These are phyloP conservation scores for Trichoderma afroharzianum DNA, from an alignment of 2,329 filamentous ascomycete genomes.

Conservation along the genomic window DNA sequence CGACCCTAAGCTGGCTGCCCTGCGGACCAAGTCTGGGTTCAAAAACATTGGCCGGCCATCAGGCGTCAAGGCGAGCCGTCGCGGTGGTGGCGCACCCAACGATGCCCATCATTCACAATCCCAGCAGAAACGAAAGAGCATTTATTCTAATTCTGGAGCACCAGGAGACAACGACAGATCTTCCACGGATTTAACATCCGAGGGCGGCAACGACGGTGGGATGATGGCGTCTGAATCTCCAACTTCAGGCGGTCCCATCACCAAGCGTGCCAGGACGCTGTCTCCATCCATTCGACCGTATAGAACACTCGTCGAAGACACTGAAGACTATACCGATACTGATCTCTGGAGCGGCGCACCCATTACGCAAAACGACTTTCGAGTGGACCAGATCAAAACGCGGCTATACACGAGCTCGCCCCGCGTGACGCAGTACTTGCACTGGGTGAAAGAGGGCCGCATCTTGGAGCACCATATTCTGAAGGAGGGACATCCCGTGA, in stretches of 20 bases:
- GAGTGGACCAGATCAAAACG: conserved; percentile 51
- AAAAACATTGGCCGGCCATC: conserved; percentile 57
- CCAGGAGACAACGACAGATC: conserved; percentile 26
- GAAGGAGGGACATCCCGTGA: conserved; percentile 39
- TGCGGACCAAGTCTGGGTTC: conserved; percentile 52
- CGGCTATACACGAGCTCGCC: conserved; percentile 43
- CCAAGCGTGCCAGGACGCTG: conserved; percentile 27
- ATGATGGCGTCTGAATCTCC: conserved; percentile 13
- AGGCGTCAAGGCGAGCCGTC: conserved; percentile 37
- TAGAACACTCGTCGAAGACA: background rate
- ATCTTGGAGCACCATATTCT: conserved; percentile 54
- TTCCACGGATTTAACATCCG: conserved; percentile 28
- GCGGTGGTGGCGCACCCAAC: conserved; percentile 22
- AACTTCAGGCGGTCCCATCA: background rate
- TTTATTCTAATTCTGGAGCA: conserved; percentile 29
- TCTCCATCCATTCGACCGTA: conserved; percentile 19
- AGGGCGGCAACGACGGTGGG: conserved; percentile 20
- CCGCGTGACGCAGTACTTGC: conserved; percentile 54
- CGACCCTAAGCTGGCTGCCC: conserved; percentile 47
- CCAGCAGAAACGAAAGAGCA: conserved; percentile 32
- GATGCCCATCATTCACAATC: conserved; percentile 23
- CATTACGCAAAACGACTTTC: conserved; percentile 48
- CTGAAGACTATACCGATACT: conserved; percentile 31
- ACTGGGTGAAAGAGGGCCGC: conserved; percentile 41
- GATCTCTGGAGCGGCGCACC: conserved; percentile 48